A percentile compares a stretch with the other conserved stretches of the same genome.
phyloP scores from a whole-genome alignment of 2,329 filamentous ascomycete species.

The Alternaria arbusti region DNA sequence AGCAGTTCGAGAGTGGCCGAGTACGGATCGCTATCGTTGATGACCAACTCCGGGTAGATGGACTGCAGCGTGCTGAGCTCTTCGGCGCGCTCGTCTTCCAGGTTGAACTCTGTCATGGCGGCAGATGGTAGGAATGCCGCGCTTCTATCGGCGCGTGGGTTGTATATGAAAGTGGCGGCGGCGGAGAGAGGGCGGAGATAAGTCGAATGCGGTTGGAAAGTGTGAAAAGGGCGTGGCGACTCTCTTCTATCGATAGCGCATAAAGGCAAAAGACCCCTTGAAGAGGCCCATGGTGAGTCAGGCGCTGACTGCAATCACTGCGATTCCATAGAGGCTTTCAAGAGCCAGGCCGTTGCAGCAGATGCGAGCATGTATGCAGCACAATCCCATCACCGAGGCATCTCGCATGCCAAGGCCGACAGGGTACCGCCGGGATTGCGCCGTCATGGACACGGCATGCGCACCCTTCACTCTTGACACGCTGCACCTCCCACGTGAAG shows the following conservation, averaged over 20 bases:
- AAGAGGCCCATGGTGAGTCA: constrained; percentile 25
- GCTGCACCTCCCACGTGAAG: background rate
- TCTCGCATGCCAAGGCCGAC: constrained; percentile 7
- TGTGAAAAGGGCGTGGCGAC: constrained; percentile 23
- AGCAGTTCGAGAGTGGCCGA: constrained; percentile 62
- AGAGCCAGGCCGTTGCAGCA: background rate
- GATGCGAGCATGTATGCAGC: background rate
- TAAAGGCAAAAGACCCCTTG: constrained; percentile 15
- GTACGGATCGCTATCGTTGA: constrained; percentile 52
- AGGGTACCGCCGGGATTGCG: constrained; percentile 6
- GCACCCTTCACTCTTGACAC: constrained; percentile 11
- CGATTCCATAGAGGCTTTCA: background rate
- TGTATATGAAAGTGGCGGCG: constrained; percentile 1
- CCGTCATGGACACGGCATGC: constrained; percentile 2
- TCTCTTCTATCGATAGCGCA: constrained; percentile 14
- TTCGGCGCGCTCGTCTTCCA: constrained; percentile 64
- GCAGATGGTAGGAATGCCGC: background rate
- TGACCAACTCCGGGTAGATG: constrained; percentile 66
- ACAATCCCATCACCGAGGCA: background rate
- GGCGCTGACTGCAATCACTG: background rate
- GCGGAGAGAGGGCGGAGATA: constrained; percentile 19
- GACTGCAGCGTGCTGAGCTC: constrained; percentile 66
- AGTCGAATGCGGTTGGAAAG: constrained; percentile 4
- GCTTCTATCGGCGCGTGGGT: background rate
- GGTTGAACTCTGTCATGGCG: constrained; percentile 35